phyloP scores from a whole-genome alignment of 2,329 filamentous ascomycete genomes.

The Kalmusia sp. region DNA sequence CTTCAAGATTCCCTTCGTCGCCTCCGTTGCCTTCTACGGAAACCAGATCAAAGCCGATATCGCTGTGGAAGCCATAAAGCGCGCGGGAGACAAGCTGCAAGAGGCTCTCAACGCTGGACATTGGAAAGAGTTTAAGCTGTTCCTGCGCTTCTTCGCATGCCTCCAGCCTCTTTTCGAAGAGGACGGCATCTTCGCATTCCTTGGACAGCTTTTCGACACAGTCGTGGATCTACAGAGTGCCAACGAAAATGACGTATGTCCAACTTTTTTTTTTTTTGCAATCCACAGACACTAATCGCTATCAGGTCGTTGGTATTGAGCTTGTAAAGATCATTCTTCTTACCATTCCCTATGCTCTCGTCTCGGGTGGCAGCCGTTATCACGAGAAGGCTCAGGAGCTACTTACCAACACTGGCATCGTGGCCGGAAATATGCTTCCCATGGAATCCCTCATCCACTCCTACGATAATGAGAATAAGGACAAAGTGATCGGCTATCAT shows the following conservation, averaged over 20 bases:
- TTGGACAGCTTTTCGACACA: conserved; percentile 88
- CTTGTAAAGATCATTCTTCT: conserved; percentile 96
- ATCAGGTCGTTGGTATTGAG: conserved; percentile 72
- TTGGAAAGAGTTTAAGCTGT: conserved; percentile 91
- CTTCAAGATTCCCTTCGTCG: conserved; percentile 95
- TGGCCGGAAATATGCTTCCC: conserved; percentile 85
- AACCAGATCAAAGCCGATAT: conserved; percentile 82
- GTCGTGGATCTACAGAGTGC: conserved; percentile 94
- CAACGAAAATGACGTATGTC: conserved; percentile 86
- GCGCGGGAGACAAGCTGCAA: conserved; percentile 68
- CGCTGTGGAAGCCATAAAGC: conserved; percentile 72
- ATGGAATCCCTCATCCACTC: conserved; percentile 88
- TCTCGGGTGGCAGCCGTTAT: conserved; percentile 46
- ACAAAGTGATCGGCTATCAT: conserved; percentile 68
- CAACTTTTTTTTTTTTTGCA: fast-evolving
- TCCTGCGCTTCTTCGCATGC: conserved; percentile 88
- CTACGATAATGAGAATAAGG: conserved; percentile 70
- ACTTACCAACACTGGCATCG: conserved; percentile 93
- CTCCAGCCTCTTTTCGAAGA: conserved; percentile 81
- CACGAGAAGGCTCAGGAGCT: conserved; percentile 77
- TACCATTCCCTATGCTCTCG: conserved; percentile 85
- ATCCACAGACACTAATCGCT: conserved; percentile 24
- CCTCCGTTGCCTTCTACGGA: conserved; percentile 78
- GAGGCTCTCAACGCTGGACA: conserved; percentile 72
- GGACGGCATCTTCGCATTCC: conserved; percentile 81